Conservation (phyloP, 176 grass and related monocot species). For the Luzula sylvatica region DNA sequence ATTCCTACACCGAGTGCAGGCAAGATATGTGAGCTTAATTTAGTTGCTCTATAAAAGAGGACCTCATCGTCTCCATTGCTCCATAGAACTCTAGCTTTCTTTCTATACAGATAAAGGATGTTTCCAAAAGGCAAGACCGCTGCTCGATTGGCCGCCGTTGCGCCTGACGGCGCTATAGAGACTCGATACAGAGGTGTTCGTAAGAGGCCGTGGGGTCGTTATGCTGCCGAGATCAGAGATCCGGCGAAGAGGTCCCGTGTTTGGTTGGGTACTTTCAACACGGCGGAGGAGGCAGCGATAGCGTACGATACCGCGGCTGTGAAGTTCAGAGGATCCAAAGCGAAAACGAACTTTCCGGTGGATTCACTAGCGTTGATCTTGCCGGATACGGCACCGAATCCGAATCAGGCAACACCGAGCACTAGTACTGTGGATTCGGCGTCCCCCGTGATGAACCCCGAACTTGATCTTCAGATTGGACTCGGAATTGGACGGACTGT, state of each 20-base stretch:
- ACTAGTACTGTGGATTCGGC: slow-evolving; percentile 86
- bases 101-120: slow-evolving; percentile 16
- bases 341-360: slow-evolving; percentile 74
- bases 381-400: background rate
- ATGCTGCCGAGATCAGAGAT: slow-evolving; percentile 89
- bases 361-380: slow-evolving; percentile 3
- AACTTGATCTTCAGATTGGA: slow-evolving; percentile 12
- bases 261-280: slow-evolving; percentile 97
- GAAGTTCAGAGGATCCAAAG: slow-evolving; percentile 77
- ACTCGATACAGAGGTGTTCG: slow-evolving; percentile 68
- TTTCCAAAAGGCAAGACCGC: slow-evolving; percentile 33
- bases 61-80: background rate
- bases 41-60: too few species aligned
- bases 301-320: slow-evolving; percentile 77
- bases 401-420: slow-evolving; percentile 28
- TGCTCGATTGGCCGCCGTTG: background rate
- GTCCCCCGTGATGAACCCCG: slow-evolving; percentile 18
- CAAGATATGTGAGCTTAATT: too few species aligned
- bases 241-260: slow-evolving; percentile 61
- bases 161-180: slow-evolving; percentile 26
- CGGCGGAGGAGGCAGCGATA: slow-evolving; percentile 66
- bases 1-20: background rate
- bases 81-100: slow-evolving; percentile 8
- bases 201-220: slow-evolving; percentile 80
- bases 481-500: background rate